A percentile compares a stretch with the other conserved stretches of the same genome.
Conservation (phyloP, 306 rosid genomes). For the Medicago lupulina region DNA sequence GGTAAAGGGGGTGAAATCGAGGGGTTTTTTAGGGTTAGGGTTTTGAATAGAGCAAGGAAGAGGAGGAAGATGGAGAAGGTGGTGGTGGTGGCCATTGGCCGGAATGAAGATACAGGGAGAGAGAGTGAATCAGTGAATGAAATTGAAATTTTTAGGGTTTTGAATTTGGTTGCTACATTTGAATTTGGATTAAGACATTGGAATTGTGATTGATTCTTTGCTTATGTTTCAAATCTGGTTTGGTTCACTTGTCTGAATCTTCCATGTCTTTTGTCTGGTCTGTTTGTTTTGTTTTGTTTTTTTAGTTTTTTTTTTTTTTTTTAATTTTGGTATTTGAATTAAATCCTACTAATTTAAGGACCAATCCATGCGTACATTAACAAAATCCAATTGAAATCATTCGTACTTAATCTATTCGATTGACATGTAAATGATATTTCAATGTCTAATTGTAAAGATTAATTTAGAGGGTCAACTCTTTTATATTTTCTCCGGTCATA, state of each 20-base stretch:
- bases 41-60: constrained; percentile 52
- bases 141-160: too few species aligned
- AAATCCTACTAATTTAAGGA: too few species aligned
- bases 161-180: background rate
- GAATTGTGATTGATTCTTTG: background rate
- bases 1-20: background rate
- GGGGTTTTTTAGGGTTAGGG: constrained; percentile 42
- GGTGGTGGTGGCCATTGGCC: constrained; percentile 48
- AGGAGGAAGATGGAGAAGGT: constrained; percentile 46
- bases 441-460: too few species aligned
- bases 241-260: background rate
- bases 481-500: too few species aligned
- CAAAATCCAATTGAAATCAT: too few species aligned
- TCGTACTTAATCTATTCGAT: too few species aligned
- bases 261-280: background rate
- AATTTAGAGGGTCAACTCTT: too few species aligned
- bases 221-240: background rate
- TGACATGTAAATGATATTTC: too few species aligned
- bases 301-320: too few species aligned
- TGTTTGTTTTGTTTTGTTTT: background rate
- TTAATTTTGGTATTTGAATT: too few species aligned
- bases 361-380: too few species aligned
- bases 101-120: background rate
- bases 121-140: background rate
- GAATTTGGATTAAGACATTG: background rate